Base-by-base conservation (phyloP, 306 rosid species). In the Senna tora region DNA sequence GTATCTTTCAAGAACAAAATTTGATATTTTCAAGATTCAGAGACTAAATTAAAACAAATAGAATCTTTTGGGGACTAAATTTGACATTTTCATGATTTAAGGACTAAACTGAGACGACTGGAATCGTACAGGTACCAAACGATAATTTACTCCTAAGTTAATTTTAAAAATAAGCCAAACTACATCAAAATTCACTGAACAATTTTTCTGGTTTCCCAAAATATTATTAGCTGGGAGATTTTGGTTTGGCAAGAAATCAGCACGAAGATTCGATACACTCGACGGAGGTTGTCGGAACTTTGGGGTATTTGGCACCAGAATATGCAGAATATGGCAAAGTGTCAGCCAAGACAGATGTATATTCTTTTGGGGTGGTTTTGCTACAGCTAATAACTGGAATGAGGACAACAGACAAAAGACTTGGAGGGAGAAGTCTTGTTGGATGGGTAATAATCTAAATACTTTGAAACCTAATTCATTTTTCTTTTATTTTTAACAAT, bases 231-330 rank as follows among this genome's bases (percentile, higher is more conserved):
- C 64, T 93, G 33, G 98, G 98, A 70, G 97, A 93, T 75, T 93
- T 93, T 65, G 98, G 96, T 9, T 81, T 93, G 25, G 97, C 98
- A 64, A 85, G 88, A 80, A 83, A 75, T 49, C 92, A 87, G 72
- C 78, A 74, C 36, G 80, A 80, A 55, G 83, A 89, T 66, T 22
- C 84, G 0, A 83, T 78, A 69, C 85, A 71, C 47, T 78, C 89
- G 4, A 88, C 93, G 0, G 84, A 84, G 75, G 89, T 90, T 30
- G 87, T 93, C 45, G 98, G 96, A 75, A 80, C 92, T 14, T 76
- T 86, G 69, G 98, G 98, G 73, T 93, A 93, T 79, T 61, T 93
- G 80, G 97, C 97, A 64, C 98, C 97, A 52, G 98, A 93, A 82
- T 93, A 93, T 78, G 93, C 92, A 25, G 93, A 90, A 83, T 73